Evolutionary conservation across 176 grass and related monocot genomes (phyloP), one percentile per base, ranked within the genome.

Genomic region (Guadua angustifolia): DNA sequence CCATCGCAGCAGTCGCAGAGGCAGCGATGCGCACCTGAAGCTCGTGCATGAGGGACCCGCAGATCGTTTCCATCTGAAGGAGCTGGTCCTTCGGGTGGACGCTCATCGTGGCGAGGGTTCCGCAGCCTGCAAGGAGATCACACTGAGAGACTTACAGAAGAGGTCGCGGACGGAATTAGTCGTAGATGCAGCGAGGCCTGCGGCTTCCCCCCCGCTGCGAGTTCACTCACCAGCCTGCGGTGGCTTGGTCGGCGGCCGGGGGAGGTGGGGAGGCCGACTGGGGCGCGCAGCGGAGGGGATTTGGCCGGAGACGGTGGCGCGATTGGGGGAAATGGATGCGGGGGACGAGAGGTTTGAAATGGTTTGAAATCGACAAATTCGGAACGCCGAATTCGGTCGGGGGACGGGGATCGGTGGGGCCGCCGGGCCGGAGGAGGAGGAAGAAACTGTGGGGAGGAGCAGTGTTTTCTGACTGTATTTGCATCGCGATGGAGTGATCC

Each of bases 21-120:
- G 32, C 61, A 33, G 40, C 16, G 63, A 9, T 0, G 24, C 76
- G 52, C 66, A 91, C 92, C 89, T 94, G 86, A 72, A 94, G 92
- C 80, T 94, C 92, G 65, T 60, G 53, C 57, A 91, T 45, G 72
- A 94, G 80, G 77, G 92, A 84, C 56, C 87, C 92, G 36, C 92
- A 94, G 6, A 77, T 63, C 32, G 84, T 83, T 8, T 87, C 87
- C 81, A 91, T 75, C 82, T 82, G 84, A 14, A 75, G 44, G 70
- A 94, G 74, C 51, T 75, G 84, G 76, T 83, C 74, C 25, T 49
- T 88, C 36, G 56, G 26, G 39, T 61, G 44, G 45, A 42, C 79
- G 73, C 75, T 72, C 80, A 89, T 88, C 78, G 47, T 7, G 67
- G 26, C 26, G 80, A 64, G 1, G 56, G 68, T 33, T n/a, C 25